phyloP scores from a whole-genome alignment of 2,329 filamentous ascomycete genomes.

The Scedosporium apiospermum region DNA sequence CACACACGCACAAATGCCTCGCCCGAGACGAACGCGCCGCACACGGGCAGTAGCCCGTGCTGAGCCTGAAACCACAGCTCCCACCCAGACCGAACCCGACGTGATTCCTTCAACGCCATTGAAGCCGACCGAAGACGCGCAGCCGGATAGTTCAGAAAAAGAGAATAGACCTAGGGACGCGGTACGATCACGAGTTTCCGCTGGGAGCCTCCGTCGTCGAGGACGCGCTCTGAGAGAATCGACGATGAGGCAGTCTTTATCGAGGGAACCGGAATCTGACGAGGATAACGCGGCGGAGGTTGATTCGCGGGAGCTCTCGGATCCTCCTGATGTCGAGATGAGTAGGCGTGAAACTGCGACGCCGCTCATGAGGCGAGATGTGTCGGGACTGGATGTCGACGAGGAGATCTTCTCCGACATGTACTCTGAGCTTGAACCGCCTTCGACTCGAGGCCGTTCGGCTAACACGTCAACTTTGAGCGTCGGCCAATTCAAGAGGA shows the following conservation, averaged over 20 bases:
- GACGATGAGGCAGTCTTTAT: constrained; percentile 21
- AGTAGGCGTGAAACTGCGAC: constrained; percentile 23
- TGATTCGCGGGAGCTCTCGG: not conserved
- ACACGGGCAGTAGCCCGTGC: constrained; percentile 8
- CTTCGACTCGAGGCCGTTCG: constrained; percentile 24
- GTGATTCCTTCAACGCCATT: constrained; percentile 15
- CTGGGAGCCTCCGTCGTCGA: not conserved
- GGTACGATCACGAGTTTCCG: constrained; percentile 16
- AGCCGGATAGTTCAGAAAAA: constrained; percentile 10
- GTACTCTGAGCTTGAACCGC: constrained; percentile 26
- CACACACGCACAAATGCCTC: constrained; percentile 8
- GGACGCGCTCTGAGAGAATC: constrained; percentile 1
- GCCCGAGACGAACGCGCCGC: constrained; percentile 10
- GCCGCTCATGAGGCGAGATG: constrained; percentile 27
- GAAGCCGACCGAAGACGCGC: constrained; percentile 7
- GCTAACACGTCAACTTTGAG: constrained; percentile 36
- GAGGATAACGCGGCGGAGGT: constrained; percentile 14
- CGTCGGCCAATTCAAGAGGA: constrained; percentile 34
- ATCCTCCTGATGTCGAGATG: not conserved
- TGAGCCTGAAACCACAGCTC: constrained; percentile 1
- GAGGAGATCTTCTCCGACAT: constrained; percentile 36
- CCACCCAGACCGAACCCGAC: not conserved
- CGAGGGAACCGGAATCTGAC: constrained; percentile 23
- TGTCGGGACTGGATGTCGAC: constrained; percentile 39
- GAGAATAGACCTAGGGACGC: constrained; percentile 7